A percentile compares a stretch with the other conserved stretches of the same genome.
Evolutionary conservation across 176 grass and related monocot species (phyloP).

Genomic region (Panicum miliaceum): DNA sequence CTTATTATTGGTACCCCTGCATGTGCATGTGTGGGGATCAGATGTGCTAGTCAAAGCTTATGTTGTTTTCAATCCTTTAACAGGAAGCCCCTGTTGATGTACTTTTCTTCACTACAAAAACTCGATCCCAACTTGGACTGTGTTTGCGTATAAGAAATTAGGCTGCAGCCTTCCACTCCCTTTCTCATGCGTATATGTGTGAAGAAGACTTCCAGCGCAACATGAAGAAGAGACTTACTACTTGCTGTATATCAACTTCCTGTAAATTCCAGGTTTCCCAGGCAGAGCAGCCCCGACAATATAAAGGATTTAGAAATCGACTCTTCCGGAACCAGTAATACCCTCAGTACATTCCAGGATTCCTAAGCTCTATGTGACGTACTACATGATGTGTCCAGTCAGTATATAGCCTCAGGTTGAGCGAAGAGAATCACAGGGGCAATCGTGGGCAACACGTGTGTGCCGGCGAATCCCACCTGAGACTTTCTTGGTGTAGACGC

Average conservation of each 20-base stretch:
- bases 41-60: constrained; percentile 1
- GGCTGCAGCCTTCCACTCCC: neutral
- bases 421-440: neutral
- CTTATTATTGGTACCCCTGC: neutral
- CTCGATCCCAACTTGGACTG: neutral
- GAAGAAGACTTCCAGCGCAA: no score
- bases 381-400: no score
- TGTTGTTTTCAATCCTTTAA: constrained; percentile 11
- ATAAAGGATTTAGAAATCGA: neutral
- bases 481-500: neutral
- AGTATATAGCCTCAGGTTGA: no score
- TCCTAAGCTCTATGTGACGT: no score
- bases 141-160: neutral
- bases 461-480: neutral
- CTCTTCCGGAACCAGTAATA: neutral
- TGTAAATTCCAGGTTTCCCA: no score
- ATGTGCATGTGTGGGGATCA: constrained; percentile 21
- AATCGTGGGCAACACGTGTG: neutral
- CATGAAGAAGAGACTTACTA: no score
- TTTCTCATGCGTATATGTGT: neutral
- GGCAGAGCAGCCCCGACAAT: no score
- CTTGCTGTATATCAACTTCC: no score
- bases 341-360: no score
- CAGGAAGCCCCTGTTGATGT: constrained; percentile 10
- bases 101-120: neutral